Conservation (phyloP, 1,284 basidiomycete genomes). For the Puccinia polysora region DNA sequence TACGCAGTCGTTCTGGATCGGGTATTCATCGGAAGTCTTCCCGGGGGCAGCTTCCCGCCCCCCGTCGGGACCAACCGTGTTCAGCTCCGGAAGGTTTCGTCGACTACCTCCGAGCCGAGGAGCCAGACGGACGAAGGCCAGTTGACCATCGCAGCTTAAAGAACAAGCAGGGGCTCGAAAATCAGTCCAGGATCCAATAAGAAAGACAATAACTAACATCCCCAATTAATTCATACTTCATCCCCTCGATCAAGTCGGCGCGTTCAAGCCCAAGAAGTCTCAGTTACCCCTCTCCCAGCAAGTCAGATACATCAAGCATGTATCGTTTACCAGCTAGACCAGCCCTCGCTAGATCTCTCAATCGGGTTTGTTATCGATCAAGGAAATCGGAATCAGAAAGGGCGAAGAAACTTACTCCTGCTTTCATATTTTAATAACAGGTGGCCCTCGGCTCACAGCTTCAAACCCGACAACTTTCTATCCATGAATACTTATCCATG, state of each 20-base stretch:
- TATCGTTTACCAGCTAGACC: slow-evolving; percentile 32
- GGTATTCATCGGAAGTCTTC: slow-evolving; percentile 1
- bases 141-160: no score
- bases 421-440: not conserved
- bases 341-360: slow-evolving; percentile 20
- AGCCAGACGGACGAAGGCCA: no score
- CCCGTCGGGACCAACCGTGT: not conserved
- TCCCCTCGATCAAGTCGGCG: not conserved
- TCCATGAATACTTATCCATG: slow-evolving; percentile 98
- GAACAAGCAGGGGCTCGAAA: no score
- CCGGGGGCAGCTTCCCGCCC: not conserved
- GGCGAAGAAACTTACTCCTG: not conserved
- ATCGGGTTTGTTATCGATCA: slow-evolving; percentile 7
- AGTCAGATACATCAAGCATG: slow-evolving; percentile 1
- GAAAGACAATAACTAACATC: no score
- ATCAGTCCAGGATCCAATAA: no score
- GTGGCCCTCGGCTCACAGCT: slow-evolving; percentile 1
- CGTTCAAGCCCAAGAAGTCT: not conserved
- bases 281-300: no score
- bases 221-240: no score
- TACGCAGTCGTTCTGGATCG: not conserved
- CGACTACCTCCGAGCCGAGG: no score
- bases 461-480: slow-evolving; percentile 88
- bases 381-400: not conserved
- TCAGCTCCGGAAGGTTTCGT: no score